These are phyloP conservation scores for Phalaenopsis hybrid DNA, from an alignment of 116 monocot species.

Conservation along the genomic window DNA sequence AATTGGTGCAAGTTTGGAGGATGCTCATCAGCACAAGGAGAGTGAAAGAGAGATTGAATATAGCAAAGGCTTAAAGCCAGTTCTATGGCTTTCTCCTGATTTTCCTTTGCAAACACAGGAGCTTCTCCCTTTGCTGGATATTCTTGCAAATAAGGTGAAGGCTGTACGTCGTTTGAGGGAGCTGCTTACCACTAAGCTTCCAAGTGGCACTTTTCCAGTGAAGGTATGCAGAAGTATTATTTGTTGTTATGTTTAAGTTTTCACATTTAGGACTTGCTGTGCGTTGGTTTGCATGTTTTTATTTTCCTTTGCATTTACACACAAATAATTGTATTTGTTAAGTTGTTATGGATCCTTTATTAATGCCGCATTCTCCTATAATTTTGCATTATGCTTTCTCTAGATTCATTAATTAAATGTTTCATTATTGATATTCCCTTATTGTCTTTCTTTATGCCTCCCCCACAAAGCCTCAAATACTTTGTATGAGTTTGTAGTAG, in stretches of 20 bases:
- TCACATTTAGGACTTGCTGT: not conserved
- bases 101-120: constrained; percentile 36
- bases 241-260: not conserved
- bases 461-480: too few relatives aligned
- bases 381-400: too few relatives aligned
- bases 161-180: constrained; percentile 70
- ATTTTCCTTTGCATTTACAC: too few relatives aligned
- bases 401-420: too few relatives aligned
- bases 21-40: constrained; percentile 1
- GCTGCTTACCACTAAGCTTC: constrained; percentile 69
- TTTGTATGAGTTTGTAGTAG: too few relatives aligned
- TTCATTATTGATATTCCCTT: too few relatives aligned
- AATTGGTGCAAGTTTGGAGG: not conserved
- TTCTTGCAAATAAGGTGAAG: constrained; percentile 55
- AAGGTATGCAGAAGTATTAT: constrained; percentile 47
- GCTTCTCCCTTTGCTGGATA: constrained; percentile 33
- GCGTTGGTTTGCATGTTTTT: too few relatives aligned
- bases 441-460: too few relatives aligned
- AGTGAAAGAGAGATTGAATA: constrained; percentile 21
- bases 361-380: too few relatives aligned
- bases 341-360: too few relatives aligned
- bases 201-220: constrained; percentile 74
- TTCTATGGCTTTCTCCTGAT: constrained; percentile 34
- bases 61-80: constrained; percentile 26
- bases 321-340: too few relatives aligned